Base-by-base conservation (phyloP, 257 asterid genomes). In the Nicotiana obtusifolia region DNA sequence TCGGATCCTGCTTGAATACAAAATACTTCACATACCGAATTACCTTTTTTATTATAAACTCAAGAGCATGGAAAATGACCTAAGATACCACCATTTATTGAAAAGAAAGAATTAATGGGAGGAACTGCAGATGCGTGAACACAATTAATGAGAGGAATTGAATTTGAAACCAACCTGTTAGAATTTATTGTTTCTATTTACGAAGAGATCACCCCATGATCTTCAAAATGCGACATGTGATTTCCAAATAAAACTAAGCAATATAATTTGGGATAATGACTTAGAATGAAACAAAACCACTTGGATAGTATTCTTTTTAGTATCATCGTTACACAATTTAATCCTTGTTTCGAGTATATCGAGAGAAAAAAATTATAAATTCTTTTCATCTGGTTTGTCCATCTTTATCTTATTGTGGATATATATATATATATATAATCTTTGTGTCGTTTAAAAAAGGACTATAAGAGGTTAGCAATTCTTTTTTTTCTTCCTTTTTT, bases 141-240 rank as follows among this genome's bases (percentile, higher is more conserved):
- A 75, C 44, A 75, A 49, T 75, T 75, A 24, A 75, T 75, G 41
- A 9, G 28, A 75, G 24, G 44, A 49, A 49, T 75, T 75, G 59
- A 75, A 47, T 47, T 73, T 59, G 49, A 73, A 33, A 75, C 79
- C 44, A 75, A 75, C 41, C 62, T 75, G 79, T 2, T 75, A 75
- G 62, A 75, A 75, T 75, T 49, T 49, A 24, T 24, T 75, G 16
- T 49, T 75, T n/a, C 16, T 37, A 75, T 49, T 49, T 49, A 75
- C 61, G 16, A 49, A 49, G 26, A 49, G 61, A 49, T 75, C 16
- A 24, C 37, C 64, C 16, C 41, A 24, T 24, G 79, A 75, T 75
- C 41, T 75, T 75, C 52, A 75, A 14, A 7, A 24, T 24, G 37
- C 16, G 78, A 7, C 79, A 49, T 49, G 79, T 75, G 44, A 49